Percentiles rank a stretch among this genome's conserved stretches.
phyloP scores from a whole-genome alignment of 768 basidiomycete species.

The Panellus pusillus region DNA sequence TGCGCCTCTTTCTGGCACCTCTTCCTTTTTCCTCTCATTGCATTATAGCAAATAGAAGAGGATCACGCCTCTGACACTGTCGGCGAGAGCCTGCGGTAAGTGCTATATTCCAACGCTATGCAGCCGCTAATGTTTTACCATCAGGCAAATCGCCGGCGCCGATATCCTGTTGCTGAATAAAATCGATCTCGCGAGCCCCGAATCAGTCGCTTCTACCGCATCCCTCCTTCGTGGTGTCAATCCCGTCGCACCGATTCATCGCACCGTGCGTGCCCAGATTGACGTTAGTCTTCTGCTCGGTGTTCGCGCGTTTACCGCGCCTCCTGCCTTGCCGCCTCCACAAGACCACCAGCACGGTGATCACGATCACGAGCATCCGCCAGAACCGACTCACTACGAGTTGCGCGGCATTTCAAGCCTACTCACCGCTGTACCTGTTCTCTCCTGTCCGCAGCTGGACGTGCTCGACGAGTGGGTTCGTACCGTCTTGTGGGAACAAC shows the following conservation, averaged over 20 bases:
- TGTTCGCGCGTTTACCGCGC: conserved; percentile 72
- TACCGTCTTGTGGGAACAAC: conserved; percentile 76
- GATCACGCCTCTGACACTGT: conserved; percentile 59
- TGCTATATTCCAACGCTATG: not conserved
- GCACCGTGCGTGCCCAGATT: conserved; percentile 71
- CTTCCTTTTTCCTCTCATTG: conserved; percentile 1
- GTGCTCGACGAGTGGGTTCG: conserved; percentile 81
- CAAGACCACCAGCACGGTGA: conserved; percentile 29
- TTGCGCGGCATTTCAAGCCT: conserved; percentile 82
- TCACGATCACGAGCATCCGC: conserved; percentile 33
- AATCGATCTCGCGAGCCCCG: conserved; percentile 63
- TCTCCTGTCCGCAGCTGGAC: conserved; percentile 48
- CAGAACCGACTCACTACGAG: conserved; percentile 60
- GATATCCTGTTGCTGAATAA: conserved; percentile 95
- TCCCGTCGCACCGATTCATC: conserved; percentile 72
- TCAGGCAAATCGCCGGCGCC: conserved; percentile 88
- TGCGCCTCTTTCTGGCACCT: conserved; percentile 13
- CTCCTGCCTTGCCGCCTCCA: conserved; percentile 28
- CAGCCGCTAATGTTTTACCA: too few relatives aligned
- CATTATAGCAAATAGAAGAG: conserved; percentile 79
- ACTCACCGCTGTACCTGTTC: conserved; percentile 63
- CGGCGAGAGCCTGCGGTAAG: conserved; percentile 80
- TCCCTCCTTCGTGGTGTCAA: conserved; percentile 72
- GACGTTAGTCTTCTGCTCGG: conserved; percentile 76
- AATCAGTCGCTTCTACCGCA: conserved; percentile 50